These are phyloP conservation scores for Shiraia bambusicola DNA, from an alignment of 2,329 filamentous ascomycete species.

Conservation along the genomic window DNA sequence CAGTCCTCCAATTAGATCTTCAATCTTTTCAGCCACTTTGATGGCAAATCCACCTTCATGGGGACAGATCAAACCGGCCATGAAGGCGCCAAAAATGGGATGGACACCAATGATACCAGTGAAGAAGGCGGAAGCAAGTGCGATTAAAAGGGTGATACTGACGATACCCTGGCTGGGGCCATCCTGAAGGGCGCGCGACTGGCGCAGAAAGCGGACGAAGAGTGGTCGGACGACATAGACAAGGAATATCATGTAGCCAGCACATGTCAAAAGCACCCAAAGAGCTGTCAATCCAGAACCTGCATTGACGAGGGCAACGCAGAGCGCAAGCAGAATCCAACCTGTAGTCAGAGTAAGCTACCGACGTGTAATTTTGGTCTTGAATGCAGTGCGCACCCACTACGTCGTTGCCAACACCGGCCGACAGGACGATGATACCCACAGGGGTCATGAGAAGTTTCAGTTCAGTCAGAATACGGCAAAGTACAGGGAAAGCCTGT, in stretches of 20 bases:
- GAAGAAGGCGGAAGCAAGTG: conserved; percentile 79
- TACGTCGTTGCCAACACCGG: conserved; percentile 91
- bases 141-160: conserved; percentile 76
- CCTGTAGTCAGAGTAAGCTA: conserved; percentile 41
- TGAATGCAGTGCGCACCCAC: conserved; percentile 51
- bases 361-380: neutral
- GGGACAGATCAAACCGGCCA: conserved; percentile 85
- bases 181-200: conserved; percentile 77
- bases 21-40: conserved; percentile 89
- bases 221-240: conserved; percentile 70
- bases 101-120: conserved; percentile 90
- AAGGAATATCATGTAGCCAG: conserved; percentile 76
- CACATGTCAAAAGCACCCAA: conserved; percentile 75
- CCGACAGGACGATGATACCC: conserved; percentile 84
- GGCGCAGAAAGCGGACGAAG: conserved; percentile 73
- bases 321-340: conserved; percentile 90
- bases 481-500: conserved; percentile 82
- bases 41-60: conserved; percentile 89
- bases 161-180: conserved; percentile 86
- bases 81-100: conserved; percentile 90
- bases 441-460: conserved; percentile 82
- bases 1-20: conserved; percentile 81
- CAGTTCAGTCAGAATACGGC: conserved; percentile 87
- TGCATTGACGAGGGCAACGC: conserved; percentile 89
- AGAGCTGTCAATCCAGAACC: conserved; percentile 78